Evolutionary conservation across 108 stramenopile species (phyloP).

Genomic region (Fragilariopsis cylindrus): DNA sequence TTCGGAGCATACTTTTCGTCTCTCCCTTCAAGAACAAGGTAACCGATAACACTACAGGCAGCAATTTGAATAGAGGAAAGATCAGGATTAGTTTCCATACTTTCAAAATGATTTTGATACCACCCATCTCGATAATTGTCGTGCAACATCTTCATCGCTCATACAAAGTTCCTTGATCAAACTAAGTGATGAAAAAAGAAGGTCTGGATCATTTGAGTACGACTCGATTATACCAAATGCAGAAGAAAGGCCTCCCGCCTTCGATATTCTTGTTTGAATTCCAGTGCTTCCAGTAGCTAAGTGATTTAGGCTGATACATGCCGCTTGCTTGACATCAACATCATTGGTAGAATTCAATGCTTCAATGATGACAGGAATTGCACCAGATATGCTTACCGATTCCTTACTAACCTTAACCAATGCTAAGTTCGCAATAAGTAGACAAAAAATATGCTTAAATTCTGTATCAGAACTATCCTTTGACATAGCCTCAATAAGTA

Average conservation of each 20-base stretch:
- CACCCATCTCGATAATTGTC: background rate
- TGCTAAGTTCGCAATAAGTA: constrained; percentile 3
- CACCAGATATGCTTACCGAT: background rate
- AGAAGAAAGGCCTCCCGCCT: background rate
- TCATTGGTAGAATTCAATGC: background rate
- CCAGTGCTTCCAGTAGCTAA: background rate
- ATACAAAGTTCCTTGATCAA: constrained; percentile 13
- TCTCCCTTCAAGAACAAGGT: constrained; percentile 1
- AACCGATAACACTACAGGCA: background rate
- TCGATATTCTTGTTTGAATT: background rate
- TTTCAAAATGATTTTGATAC: constrained; percentile 14
- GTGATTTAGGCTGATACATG: background rate
- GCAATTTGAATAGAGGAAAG: background rate
- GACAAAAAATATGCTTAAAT: background rate
- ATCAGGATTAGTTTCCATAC: background rate
- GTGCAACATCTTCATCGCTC: background rate
- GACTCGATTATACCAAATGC: background rate
- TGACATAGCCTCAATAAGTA: background rate
- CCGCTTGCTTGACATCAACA: constrained; percentile 7
- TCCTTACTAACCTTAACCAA: background rate
- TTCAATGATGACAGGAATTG: background rate
- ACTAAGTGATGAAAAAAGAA: background rate
- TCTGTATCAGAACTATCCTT: background rate
- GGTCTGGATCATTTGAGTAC: background rate
- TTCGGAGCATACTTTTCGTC: background rate